phyloP scores from a whole-genome alignment of 2,329 filamentous ascomycete species.

The Apiospora kogelbergensis region DNA sequence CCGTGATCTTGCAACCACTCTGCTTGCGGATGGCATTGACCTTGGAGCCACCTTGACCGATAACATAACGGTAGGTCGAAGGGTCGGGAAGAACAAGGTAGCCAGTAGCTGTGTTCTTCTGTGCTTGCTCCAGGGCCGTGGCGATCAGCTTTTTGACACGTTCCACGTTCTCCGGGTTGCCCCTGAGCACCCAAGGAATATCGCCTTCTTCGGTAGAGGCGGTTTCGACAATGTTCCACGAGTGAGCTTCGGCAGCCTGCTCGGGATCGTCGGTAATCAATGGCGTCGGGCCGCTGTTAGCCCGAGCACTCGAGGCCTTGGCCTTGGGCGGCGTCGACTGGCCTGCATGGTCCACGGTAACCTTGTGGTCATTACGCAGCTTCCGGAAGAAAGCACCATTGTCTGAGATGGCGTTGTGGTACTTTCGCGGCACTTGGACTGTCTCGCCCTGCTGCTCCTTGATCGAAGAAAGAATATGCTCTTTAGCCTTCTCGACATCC shows the following conservation, averaged over 20 bases:
- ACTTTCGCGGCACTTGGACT: constrained; percentile 74
- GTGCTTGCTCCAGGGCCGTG: constrained; percentile 70
- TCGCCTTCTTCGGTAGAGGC: constrained; percentile 63
- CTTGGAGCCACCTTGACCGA: constrained; percentile 84
- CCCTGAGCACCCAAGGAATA: constrained; percentile 88
- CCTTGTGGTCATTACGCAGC: constrained; percentile 80
- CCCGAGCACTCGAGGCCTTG: constrained; percentile 49
- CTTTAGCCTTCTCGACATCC: constrained; percentile 82
- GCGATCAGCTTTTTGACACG: constrained; percentile 78
- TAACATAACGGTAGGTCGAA: constrained; percentile 83
- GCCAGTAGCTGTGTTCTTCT: constrained; percentile 71
- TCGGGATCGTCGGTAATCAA: constrained; percentile 87
- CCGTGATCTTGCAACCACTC: constrained; percentile 91
- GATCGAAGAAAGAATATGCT: constrained; percentile 74
- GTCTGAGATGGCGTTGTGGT: constrained; percentile 84
- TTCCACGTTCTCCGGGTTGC: constrained; percentile 72
- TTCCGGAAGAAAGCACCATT: constrained; percentile 93
- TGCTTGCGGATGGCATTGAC: constrained; percentile 92
- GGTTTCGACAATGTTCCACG: constrained; percentile 77
- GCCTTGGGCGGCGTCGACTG: constrained; percentile 73
- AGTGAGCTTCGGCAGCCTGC: constrained; percentile 65
- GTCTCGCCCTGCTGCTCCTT: constrained; percentile 89
- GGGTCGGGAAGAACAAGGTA: constrained; percentile 91
- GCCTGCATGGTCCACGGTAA: constrained; percentile 89
- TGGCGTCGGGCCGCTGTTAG: constrained; percentile 68